Evolutionary conservation across 345 rosid genomes (phyloP).

Genomic region (Durio zibethinus): DNA sequence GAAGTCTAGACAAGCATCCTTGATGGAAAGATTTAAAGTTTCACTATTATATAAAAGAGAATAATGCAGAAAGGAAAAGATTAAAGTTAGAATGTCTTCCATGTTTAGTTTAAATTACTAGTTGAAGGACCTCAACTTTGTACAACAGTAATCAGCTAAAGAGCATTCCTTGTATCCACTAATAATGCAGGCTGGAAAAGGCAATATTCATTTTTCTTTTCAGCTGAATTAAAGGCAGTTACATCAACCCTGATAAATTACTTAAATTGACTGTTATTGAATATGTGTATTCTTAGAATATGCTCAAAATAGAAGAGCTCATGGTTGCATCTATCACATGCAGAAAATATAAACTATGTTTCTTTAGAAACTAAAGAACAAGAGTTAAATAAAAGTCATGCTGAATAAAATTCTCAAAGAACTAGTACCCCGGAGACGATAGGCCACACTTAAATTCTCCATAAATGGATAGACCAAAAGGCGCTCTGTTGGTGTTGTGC

Average conservation of each 20-base stretch:
- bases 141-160: neutral
- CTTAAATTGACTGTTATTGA: neutral
- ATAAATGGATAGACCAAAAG: constrained; percentile 89
- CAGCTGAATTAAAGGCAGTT: neutral
- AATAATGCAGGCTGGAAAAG: neutral
- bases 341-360: neutral
- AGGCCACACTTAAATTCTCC: constrained; percentile 92
- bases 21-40: neutral
- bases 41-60: neutral
- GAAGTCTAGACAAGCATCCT: neutral
- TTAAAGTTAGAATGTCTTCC: neutral
- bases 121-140: neutral
- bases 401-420: neutral
- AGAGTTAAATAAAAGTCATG: neutral
- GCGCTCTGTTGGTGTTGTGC: constrained; percentile 91
- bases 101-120: neutral
- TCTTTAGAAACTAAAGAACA: neutral
- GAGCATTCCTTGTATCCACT: neutral
- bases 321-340: neutral
- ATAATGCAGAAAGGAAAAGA: neutral
- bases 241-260: neutral
- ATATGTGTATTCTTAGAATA: neutral
- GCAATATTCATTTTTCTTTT: neutral
- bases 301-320: neutral
- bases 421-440: constrained; percentile 74